Evolutionary conservation across 169 alveolate genomes (phyloP).

Genomic region (Blepharisma undulans): DNA sequence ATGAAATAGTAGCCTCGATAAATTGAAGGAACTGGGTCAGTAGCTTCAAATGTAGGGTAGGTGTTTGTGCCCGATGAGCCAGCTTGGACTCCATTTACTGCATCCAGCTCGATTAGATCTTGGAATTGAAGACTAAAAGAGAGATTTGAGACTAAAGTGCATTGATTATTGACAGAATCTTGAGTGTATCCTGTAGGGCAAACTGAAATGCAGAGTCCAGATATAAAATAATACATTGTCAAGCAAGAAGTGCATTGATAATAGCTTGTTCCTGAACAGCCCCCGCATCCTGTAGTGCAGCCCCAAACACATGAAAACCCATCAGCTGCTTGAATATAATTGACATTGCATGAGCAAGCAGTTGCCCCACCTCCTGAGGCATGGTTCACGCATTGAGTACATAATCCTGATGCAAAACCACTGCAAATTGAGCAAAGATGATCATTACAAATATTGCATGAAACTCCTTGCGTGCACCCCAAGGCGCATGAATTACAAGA

Average conservation of each 20-base stretch:
- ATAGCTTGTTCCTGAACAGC: background rate
- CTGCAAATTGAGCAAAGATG: background rate
- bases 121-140: background rate
- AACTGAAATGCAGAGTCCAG: background rate
- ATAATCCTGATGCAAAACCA: background rate
- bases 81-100: background rate
- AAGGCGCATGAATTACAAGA: background rate
- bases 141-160: background rate
- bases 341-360: background rate
- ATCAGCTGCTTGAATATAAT: background rate
- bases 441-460: background rate
- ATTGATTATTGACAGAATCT: background rate
- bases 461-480: background rate
- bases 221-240: background rate
- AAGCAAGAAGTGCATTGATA: constrained; percentile 5
- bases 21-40: background rate
- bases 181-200: background rate
- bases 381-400: background rate
- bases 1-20: background rate
- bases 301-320: background rate
- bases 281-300: background rate
- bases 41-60: background rate
- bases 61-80: background rate
- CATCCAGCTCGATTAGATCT: background rate
- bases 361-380: background rate